Conservation (phyloP, 768 basidiomycete genomes). For the Suillus bovinus region DNA sequence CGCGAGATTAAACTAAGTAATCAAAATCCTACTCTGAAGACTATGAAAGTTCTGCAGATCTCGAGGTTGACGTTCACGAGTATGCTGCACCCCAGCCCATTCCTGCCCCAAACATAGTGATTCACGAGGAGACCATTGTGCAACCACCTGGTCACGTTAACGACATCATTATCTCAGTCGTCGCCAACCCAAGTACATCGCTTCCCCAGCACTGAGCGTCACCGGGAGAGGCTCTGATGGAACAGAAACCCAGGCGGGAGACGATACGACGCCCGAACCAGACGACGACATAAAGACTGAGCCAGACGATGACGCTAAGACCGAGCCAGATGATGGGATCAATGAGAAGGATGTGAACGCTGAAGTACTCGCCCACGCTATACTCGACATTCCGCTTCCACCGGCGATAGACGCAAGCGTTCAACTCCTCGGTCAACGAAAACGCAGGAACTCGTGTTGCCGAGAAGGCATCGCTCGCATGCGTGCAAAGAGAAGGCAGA, state of each 20-base stretch:
- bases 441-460: neutral
- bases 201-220: neutral
- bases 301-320: neutral
- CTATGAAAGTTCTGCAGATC: neutral
- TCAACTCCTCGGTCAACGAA: neutral
- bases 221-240: neutral
- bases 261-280: neutral
- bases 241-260: neutral
- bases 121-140: neutral
- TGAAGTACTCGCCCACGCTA: neutral
- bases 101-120: neutral
- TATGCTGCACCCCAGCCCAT: too few species aligned
- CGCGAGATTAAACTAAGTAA: too few species aligned
- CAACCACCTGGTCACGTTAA: neutral
- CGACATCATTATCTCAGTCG: neutral
- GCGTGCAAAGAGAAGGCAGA: neutral
- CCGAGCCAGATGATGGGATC: neutral
- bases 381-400: neutral
- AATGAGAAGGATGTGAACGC: slow-evolving; percentile 1
- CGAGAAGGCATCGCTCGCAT: neutral
- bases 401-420: neutral
- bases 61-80: neutral
- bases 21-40: too few species aligned
- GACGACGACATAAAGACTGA: neutral
- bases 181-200: neutral